Evolutionary conservation across 768 basidiomycete genomes (phyloP).

Genomic region (Neoboletus brunneissimus): DNA sequence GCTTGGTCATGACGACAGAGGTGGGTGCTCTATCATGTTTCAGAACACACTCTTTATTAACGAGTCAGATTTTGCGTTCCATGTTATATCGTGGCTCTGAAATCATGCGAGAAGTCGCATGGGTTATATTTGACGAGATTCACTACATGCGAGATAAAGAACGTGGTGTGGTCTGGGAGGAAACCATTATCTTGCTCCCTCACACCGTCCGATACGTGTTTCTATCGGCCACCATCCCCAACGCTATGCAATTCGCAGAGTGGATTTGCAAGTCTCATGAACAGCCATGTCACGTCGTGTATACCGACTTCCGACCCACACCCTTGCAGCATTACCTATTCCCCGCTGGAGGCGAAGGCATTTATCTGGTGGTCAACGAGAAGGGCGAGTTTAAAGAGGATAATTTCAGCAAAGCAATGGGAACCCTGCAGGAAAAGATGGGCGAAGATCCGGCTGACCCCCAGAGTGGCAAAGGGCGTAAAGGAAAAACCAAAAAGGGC

Average conservation of each 20-base stretch:
- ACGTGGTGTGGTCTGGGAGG: conserved; percentile 99
- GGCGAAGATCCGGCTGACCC: conserved; percentile 94
- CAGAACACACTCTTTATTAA: background rate
- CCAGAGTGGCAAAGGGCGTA: conserved; percentile 77
- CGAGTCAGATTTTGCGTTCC: conserved; percentile 83
- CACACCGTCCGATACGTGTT: conserved; percentile 97
- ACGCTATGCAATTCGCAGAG: conserved; percentile 98
- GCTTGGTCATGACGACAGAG: conserved; percentile 99
- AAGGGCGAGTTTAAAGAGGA: conserved; percentile 96
- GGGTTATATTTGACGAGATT: conserved; percentile 99
- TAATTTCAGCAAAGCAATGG: conserved; percentile 98
- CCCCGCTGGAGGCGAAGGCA: conserved; percentile 94
- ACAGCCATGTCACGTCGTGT: conserved; percentile 98
- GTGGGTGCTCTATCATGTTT: conserved; percentile 38
- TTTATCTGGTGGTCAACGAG: conserved; percentile 98
- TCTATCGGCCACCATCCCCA: conserved; percentile 97
- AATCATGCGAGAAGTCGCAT: conserved; percentile 99
- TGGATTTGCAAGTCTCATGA: conserved; percentile 98
- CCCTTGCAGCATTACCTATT: conserved; percentile 98
- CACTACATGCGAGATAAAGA: conserved; percentile 99
- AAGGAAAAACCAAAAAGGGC: conserved; percentile 94
- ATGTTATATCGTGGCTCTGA: conserved; percentile 99
- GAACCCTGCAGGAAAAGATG: conserved; percentile 74
- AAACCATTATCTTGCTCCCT: conserved; percentile 95
- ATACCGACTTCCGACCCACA: conserved; percentile 98